phyloP scores from a whole-genome alignment of 2,329 filamentous ascomycete genomes.

The Xylaria polymorpha region DNA sequence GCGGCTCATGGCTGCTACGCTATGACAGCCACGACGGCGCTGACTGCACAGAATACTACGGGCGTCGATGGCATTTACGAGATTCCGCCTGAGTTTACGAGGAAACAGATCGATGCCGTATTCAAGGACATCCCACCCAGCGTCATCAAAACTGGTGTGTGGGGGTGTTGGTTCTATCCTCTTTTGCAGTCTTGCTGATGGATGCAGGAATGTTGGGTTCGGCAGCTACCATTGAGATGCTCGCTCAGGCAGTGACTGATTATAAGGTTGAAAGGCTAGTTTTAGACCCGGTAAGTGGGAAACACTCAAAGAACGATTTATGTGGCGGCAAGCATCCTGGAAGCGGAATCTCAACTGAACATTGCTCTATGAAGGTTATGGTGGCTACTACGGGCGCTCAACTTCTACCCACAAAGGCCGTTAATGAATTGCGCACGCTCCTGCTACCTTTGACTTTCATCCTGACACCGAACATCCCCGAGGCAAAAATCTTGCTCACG shows the following conservation, averaged over 20 bases:
- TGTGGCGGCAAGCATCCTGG: neutral
- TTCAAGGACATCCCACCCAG: slow-evolving; percentile 87
- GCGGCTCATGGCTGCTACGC: slow-evolving; percentile 93
- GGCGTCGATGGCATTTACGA: slow-evolving; percentile 85
- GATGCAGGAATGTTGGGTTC: slow-evolving; percentile 82
- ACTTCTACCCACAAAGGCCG: slow-evolving; percentile 73
- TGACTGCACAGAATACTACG: slow-evolving; percentile 95
- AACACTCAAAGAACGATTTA: neutral
- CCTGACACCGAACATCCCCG: slow-evolving; percentile 40
- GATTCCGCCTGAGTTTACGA: slow-evolving; percentile 81
- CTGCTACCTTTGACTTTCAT: slow-evolving; percentile 73
- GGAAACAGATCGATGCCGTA: slow-evolving; percentile 86
- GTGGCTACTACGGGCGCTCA: slow-evolving; percentile 82
- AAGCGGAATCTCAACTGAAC: slow-evolving; percentile 5
- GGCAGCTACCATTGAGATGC: slow-evolving; percentile 73
- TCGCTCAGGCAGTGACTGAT: slow-evolving; percentile 71
- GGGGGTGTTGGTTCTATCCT: neutral
- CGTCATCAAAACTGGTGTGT: slow-evolving; percentile 88
- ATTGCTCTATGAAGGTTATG: slow-evolving; percentile 76
- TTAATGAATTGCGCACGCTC: slow-evolving; percentile 67
- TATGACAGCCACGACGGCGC: slow-evolving; percentile 92
- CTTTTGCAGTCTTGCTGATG: neutral
- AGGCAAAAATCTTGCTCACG: slow-evolving; percentile 36
- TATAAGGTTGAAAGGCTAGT: slow-evolving; percentile 70
- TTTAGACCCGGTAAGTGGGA: slow-evolving; percentile 75